Evolutionary conservation across 2,329 filamentous ascomycete genomes (phyloP), one percentile per base, ranked within the genome.

Genomic region (Talaromyces sp.): DNA sequence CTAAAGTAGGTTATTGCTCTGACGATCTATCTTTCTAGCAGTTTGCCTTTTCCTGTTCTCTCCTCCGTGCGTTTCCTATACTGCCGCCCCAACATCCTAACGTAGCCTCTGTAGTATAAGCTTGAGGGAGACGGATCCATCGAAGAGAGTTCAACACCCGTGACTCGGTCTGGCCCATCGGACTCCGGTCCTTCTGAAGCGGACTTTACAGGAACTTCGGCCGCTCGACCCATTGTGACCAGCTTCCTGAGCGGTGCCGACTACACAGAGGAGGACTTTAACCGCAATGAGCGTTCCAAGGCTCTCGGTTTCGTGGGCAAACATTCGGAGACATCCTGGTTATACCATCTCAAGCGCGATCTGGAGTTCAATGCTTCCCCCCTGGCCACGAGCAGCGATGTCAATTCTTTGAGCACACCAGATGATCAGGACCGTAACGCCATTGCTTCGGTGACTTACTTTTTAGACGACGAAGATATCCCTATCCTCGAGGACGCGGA

Each of bases 301-400:
- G 72, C 75, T 1, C 76, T 76, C 36, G 78, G 79, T 0, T 81
- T 79, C 70, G 75, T 80, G 64, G 80, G 80, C 11, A 80, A 80
- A 65, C 78, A 80, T 62, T 81, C 79, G 5, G 79, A 80, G 61
- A 74, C 79, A 47, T 76, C 75, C 25, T 82, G 80, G 80, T 68
- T 81, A 29, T 77, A 80, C 67, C 73, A 77, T 61, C 69, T 81
- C 62, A 77, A 75, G 56, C 73, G 77, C 60, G 69, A 75, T 34
- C 76, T 79, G 59, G 74, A 76, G 59, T 70, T 70, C 38, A 72
- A 70, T 1, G 67, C 66, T 43, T 60, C 38, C 3, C 68, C 40
- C 38, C 65, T 49, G 17, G 36, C 29, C 25, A 63, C 34, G 11
- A 56, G 36, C 25, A 45, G 38, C 22, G 51, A 34, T 38, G 51